phyloP scores from a whole-genome alignment of 306 rosid species.

The Astragalus membranaceus region DNA sequence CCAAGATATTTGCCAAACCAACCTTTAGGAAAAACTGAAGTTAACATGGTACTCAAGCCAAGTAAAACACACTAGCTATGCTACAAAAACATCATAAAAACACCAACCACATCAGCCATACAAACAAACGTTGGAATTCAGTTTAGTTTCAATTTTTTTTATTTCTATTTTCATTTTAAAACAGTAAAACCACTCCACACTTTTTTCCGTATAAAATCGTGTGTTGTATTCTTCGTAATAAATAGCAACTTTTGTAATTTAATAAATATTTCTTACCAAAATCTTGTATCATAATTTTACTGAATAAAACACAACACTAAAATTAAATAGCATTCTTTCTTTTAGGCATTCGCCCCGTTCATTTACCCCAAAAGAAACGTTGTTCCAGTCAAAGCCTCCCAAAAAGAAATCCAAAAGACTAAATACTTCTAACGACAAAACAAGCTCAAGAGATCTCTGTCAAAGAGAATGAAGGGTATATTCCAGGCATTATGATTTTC shows the following conservation, averaged over 20 bases:
- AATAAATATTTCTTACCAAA: neutral
- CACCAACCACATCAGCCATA: neutral
- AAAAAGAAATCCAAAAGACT: neutral
- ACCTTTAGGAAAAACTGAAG: constrained; percentile 39
- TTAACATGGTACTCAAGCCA: constrained; percentile 6
- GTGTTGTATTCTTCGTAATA: too few species aligned
- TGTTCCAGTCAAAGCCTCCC: neutral
- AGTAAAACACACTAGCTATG: neutral
- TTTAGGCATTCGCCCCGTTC: neutral
- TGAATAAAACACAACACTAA: neutral
- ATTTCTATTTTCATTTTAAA: too few species aligned
- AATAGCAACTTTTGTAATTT: too few species aligned
- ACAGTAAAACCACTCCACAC: too few species aligned
- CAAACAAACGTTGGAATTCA: neutral
- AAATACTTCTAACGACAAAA: neutral
- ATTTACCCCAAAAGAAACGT: neutral
- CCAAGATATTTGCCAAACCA: constrained; percentile 96
- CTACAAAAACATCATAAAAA: neutral
- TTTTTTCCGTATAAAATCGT: too few species aligned
- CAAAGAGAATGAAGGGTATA: neutral
- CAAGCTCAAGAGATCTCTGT: neutral
- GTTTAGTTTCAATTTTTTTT: too few species aligned
- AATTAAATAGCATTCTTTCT: neutral
- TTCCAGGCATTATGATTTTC: neutral
- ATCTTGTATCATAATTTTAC: neutral